Conservation (phyloP, 2,329 filamentous ascomycete genomes). For the Hypoxylon sp. region DNA sequence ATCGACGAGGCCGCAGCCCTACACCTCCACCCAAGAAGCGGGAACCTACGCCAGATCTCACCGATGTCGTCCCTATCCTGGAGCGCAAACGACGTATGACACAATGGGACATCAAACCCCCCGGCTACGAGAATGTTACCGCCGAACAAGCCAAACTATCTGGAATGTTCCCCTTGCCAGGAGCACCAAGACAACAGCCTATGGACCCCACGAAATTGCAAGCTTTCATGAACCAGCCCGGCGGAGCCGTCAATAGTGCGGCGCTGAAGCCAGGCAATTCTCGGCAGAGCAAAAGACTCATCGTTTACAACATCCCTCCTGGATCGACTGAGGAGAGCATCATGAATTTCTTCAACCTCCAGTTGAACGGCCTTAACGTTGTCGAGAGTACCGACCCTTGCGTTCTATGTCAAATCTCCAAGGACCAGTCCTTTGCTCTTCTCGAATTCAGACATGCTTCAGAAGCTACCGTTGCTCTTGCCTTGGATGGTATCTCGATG, state of each 20-base stretch:
- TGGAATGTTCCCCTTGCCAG: conserved; percentile 98
- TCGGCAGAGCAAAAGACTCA: conserved; percentile 91
- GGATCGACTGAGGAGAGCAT: conserved; percentile 82
- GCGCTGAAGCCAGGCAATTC: conserved; percentile 93
- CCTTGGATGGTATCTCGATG: conserved; percentile 91
- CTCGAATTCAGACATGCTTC: conserved; percentile 90
- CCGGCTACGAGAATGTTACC: conserved; percentile 97
- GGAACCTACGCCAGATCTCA: conserved; percentile 96
- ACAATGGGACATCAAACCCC: conserved; percentile 99
- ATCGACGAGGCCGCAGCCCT: conserved; percentile 79
- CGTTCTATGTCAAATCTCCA: conserved; percentile 83
- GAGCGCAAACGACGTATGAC: conserved; percentile 93
- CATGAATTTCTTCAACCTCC: conserved; percentile 91
- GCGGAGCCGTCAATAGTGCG: conserved; percentile 78
- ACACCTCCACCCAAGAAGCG: conserved; percentile 89
- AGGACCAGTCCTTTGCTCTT: conserved; percentile 84
- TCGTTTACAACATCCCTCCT: conserved; percentile 85
- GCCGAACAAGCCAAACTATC: conserved; percentile 99
- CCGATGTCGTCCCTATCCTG: conserved; percentile 84
- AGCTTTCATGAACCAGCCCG: conserved; percentile 94
- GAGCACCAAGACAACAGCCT: conserved; percentile 92
- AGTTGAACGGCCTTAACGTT: conserved; percentile 96
- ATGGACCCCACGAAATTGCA: conserved; percentile 96
- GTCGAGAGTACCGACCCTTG: conserved; percentile 88
- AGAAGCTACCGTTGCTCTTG: conserved; percentile 92